Percentiles rank a stretch among this genome's conserved stretches.
Conservation (phyloP, 768 basidiomycete species). For the Sarcomyxa edulis region DNA sequence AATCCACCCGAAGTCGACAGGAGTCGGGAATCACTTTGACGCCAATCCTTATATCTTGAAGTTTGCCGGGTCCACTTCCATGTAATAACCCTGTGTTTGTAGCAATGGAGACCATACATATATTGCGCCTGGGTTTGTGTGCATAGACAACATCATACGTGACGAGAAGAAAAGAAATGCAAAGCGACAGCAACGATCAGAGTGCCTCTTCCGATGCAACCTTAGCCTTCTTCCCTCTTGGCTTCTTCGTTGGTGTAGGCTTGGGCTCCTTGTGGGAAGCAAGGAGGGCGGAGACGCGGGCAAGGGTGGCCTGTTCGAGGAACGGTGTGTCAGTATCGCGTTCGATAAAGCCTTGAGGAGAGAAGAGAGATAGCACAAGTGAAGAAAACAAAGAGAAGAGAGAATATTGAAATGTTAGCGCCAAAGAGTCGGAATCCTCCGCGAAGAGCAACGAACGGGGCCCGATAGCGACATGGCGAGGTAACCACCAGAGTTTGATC, state of each 20-base stretch:
- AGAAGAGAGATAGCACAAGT: conserved; percentile 10
- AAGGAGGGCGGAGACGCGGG: conserved; percentile 69
- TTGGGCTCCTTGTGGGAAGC: conserved; percentile 71
- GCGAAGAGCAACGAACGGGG: conserved; percentile 56
- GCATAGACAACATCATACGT: conserved; percentile 25
- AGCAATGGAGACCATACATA: background rate
- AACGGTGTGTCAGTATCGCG: conserved; percentile 22
- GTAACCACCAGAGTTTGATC: conserved; percentile 57
- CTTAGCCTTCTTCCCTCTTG: conserved; percentile 63
- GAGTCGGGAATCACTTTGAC: no score
- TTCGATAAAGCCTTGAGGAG: conserved; percentile 7
- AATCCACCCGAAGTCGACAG: no score
- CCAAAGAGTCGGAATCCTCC: conserved; percentile 68
- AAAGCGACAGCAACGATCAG: conserved; percentile 16
- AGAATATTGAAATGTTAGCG: conserved; percentile 43
- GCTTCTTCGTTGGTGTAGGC: conserved; percentile 59
- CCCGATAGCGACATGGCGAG: conserved; percentile 78
- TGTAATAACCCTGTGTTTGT: background rate
- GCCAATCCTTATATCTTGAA: no score
- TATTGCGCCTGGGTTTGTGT: conserved; percentile 7
- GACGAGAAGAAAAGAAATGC: conserved; percentile 19
- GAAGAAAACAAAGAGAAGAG: conserved; percentile 11
- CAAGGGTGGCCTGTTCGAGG: conserved; percentile 57
- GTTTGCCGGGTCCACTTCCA: no score
- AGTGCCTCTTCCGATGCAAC: conserved; percentile 17